A percentile compares a stretch with the other conserved stretches of the same genome.
These are phyloP conservation scores for Fusarium cyanostomum DNA, from an alignment of 2,329 filamentous ascomycete genomes.

Conservation along the genomic window DNA sequence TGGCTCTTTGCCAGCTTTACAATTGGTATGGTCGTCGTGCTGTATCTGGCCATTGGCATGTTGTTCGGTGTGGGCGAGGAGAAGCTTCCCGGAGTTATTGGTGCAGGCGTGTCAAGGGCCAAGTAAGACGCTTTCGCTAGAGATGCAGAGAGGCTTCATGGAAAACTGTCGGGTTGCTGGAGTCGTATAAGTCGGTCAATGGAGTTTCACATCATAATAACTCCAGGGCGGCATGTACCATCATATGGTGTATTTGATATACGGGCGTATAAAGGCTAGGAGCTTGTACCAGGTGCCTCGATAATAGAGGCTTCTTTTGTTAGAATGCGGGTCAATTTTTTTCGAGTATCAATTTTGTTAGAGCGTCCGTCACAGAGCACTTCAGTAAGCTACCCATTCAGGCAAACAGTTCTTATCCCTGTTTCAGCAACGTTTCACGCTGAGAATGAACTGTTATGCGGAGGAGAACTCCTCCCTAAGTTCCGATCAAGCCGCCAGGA, in stretches of 20 bases:
- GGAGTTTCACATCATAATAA: constrained; percentile 34
- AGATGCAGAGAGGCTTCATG: constrained; percentile 5
- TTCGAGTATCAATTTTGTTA: constrained; percentile 1
- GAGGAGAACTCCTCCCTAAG: too few species aligned
- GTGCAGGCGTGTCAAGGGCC: constrained; percentile 86
- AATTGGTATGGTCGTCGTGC: constrained; percentile 72
- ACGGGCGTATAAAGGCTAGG: constrained; percentile 45
- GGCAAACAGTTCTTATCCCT: neutral
- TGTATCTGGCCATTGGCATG: constrained; percentile 78
- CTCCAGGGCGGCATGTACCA: constrained; percentile 43
- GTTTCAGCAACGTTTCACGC: neutral
- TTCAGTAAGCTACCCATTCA: constrained; percentile 17
- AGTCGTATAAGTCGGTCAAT: constrained; percentile 35
- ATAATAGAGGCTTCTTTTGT: constrained; percentile 40
- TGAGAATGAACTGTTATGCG: neutral
- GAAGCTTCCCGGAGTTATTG: constrained; percentile 91
- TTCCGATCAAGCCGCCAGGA: too few species aligned
- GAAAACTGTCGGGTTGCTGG: constrained; percentile 27
- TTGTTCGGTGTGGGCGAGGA: constrained; percentile 86
- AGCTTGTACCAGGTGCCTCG: constrained; percentile 42
- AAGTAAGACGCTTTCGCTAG: constrained; percentile 56
- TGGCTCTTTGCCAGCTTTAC: constrained; percentile 84
- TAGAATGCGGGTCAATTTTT: constrained; percentile 41
- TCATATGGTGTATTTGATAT: constrained; percentile 46
- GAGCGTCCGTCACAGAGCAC: constrained; percentile 17